Percentiles rank a stretch among this genome's conserved stretches.
Evolutionary conservation across 108 stramenopile species (phyloP).

Genomic region (Skeletonema costatum): DNA sequence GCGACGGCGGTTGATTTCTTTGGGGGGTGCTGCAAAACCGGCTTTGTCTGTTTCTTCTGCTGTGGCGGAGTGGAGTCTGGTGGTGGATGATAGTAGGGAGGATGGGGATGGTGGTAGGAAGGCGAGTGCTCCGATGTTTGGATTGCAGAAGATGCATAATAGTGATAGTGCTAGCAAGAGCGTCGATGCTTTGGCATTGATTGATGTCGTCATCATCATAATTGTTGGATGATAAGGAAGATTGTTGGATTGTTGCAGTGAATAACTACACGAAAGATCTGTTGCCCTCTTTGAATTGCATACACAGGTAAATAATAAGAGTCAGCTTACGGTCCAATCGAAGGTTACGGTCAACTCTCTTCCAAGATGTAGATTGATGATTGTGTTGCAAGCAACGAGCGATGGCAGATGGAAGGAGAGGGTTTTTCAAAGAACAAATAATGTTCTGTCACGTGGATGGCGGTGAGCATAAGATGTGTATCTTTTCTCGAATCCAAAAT

Average conservation of each 20-base stretch:
- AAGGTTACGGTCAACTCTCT: no score
- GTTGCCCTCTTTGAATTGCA: no score
- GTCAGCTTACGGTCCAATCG: no score
- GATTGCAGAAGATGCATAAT: not conserved
- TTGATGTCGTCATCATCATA: not conserved
- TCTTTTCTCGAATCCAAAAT: no score
- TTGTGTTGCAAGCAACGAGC: no score
- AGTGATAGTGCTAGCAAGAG: not conserved
- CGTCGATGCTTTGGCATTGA: not conserved
- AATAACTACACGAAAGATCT: no score
- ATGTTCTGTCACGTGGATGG: not conserved
- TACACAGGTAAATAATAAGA: no score
- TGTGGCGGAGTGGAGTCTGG: not conserved
- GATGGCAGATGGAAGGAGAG: not conserved
- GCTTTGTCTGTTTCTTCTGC: not conserved
- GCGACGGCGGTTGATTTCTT: conserved; percentile 86
- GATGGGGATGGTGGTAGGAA: not conserved
- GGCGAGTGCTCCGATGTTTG: not conserved
- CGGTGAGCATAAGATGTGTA: no score
- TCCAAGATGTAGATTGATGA: no score
- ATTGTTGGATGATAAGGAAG: not conserved
- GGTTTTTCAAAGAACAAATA: not conserved
- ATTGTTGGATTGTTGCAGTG: not conserved
- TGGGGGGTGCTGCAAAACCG: conserved; percentile 46
- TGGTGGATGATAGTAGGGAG: not conserved